Conservation (phyloP, 139 green algal species). For the Closterium sp. region DNA sequence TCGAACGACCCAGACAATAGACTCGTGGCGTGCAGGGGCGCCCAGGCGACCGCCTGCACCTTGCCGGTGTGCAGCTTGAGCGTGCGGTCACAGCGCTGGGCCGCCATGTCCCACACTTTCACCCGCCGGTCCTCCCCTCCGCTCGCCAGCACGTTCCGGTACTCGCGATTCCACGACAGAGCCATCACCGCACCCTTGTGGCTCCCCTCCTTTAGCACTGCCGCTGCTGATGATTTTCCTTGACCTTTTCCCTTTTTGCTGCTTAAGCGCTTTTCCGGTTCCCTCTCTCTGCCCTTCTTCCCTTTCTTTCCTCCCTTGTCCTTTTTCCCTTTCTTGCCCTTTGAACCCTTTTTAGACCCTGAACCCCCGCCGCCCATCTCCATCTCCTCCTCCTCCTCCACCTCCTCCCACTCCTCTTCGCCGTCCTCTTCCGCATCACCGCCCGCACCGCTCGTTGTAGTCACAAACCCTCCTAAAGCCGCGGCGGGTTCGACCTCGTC, state of each 20-base stretch:
- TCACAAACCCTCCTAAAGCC: conserved; percentile 73
- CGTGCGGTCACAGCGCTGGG: conserved; percentile 67
- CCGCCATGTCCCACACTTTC: conserved; percentile 71
- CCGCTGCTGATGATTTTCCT: background rate
- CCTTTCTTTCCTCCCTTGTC: conserved; percentile 48
- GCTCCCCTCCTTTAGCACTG: conserved; percentile 69
- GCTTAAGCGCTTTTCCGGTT: background rate
- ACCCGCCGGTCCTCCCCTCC: conserved; percentile 78
- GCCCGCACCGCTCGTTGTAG: conserved; percentile 27
- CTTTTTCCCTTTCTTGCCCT: conserved; percentile 68
- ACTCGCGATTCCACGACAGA: conserved; percentile 84
- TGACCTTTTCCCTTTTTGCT: conserved; percentile 8
- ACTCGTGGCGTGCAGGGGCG: conserved; percentile 77
- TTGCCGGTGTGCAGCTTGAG: conserved; percentile 87
- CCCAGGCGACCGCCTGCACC: conserved; percentile 92
- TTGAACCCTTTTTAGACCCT: conserved; percentile 24
- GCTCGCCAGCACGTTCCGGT: conserved; percentile 88
- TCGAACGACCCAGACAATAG: conserved; percentile 90
- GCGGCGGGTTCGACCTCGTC: conserved; percentile 81
- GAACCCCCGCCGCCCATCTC: conserved; percentile 21
- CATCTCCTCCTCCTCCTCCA: background rate
- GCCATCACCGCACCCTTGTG: conserved; percentile 87
- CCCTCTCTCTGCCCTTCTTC: background rate
- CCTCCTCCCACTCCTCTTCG: conserved; percentile 8
- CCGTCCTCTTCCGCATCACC: conserved; percentile 45